Evolutionary conservation across 2,329 filamentous ascomycete genomes (phyloP).

Genomic region (Torrubiellomyces zombiae): DNA sequence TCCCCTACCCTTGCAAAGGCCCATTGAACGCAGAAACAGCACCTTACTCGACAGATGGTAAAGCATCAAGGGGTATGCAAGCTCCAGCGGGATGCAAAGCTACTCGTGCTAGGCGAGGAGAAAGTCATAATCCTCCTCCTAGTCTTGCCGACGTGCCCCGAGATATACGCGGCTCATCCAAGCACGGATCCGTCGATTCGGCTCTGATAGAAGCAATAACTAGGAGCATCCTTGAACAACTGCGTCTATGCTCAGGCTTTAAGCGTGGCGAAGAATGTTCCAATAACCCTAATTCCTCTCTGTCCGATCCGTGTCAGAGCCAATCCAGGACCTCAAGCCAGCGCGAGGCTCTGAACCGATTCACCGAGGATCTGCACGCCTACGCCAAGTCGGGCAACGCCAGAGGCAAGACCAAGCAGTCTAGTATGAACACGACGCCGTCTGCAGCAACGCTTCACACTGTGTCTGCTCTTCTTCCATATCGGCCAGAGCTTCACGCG

Average conservation of each 20-base stretch:
- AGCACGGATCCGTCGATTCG: slow-evolving; percentile 18
- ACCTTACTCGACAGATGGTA: neutral
- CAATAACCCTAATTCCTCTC: slow-evolving; percentile 1
- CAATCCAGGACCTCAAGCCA: slow-evolving; percentile 26
- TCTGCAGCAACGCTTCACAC: slow-evolving; percentile 31
- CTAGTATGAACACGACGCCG: slow-evolving; percentile 22
- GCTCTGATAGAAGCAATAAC: slow-evolving; percentile 26
- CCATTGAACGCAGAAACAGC: neutral
- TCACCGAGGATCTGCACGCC: slow-evolving; percentile 13
- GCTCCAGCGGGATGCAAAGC: too few species aligned
- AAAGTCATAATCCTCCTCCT: slow-evolving; percentile 1
- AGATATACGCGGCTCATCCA: slow-evolving; percentile 8
- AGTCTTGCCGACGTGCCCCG: slow-evolving; percentile 6
- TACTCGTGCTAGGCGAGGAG: too few species aligned
- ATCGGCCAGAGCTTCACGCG: slow-evolving; percentile 32
- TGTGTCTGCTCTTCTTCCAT: slow-evolving; percentile 35
- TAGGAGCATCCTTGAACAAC: slow-evolving; percentile 27
- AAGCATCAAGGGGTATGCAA: too few species aligned
- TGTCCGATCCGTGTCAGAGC: slow-evolving; percentile 3
- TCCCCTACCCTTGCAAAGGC: too few species aligned
- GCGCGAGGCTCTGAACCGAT: slow-evolving; percentile 21
- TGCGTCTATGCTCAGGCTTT: slow-evolving; percentile 20
- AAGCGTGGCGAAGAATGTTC: slow-evolving; percentile 3
- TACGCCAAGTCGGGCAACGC: slow-evolving; percentile 18
- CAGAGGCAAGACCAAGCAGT: slow-evolving; percentile 19